Evolutionary conservation across 441 rosid species (phyloP).

Genomic region (Gossypium gossypioides): DNA sequence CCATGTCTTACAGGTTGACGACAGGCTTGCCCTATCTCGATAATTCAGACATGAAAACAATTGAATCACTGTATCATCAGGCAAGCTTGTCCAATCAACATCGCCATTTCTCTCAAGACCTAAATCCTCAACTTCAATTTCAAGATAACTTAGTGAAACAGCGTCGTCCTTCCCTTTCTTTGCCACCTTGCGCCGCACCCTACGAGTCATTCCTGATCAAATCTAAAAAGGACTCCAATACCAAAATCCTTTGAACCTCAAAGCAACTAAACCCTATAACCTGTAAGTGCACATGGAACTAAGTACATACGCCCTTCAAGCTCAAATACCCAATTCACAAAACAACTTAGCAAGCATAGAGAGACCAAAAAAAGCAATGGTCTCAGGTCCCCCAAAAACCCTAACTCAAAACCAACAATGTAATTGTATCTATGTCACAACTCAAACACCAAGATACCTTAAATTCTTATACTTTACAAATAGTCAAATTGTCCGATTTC

Average conservation of each 20-base stretch:
- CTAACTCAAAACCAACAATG: conserved; percentile 24
- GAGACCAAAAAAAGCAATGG: conserved; percentile 16
- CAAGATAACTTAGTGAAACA: conserved; percentile 40
- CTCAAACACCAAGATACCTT: neutral
- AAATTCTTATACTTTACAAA: conserved; percentile 15
- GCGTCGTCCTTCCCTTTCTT: conserved; percentile 52
- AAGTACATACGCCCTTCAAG: conserved; percentile 12
- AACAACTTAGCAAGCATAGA: conserved; percentile 17
- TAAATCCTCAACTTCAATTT: conserved; percentile 37
- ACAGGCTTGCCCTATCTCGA: conserved; percentile 79
- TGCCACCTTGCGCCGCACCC: conserved; percentile 70
- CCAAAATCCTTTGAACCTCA: conserved; percentile 16
- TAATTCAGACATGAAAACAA: conserved; percentile 72
- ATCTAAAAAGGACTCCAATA: conserved; percentile 10
- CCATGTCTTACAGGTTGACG: conserved; percentile 75
- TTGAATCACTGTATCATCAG: conserved; percentile 81
- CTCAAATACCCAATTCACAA: conserved; percentile 15
- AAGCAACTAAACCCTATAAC: neutral
- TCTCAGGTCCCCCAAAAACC: conserved; percentile 28
- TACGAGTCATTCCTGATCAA: conserved; percentile 61
- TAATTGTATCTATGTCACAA: conserved; percentile 16
- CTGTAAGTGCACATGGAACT: conserved; percentile 13
- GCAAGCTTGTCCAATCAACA: conserved; percentile 76
- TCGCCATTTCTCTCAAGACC: conserved; percentile 23
- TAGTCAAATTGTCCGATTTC: conserved; percentile 12